Conservation (phyloP, 2,329 filamentous ascomycete species). For the Penicillium frequentans region DNA sequence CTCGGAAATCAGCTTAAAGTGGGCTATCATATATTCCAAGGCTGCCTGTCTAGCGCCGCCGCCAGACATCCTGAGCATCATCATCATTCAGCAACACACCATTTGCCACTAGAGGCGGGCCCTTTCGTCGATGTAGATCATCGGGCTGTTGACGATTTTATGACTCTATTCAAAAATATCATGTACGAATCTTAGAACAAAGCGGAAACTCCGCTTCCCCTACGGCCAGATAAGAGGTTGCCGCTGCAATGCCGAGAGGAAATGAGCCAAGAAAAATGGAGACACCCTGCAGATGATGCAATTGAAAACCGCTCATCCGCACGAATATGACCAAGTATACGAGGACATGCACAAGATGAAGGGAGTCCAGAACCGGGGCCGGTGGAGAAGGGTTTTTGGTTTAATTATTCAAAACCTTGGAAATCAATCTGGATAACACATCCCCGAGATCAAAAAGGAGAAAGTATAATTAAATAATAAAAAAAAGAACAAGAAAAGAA, state of each 20-base stretch:
- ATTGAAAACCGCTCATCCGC: neutral
- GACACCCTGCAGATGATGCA: constrained; percentile 4
- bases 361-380: neutral
- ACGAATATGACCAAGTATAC: neutral
- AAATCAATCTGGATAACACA: neutral
- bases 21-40: neutral
- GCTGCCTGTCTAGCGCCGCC: neutral
- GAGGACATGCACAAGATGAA: neutral
- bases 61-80: neutral
- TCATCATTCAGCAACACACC: neutral
- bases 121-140: constrained; percentile 4
- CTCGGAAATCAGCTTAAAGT: constrained; percentile 16
- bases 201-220: neutral
- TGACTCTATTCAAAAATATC: constrained; percentile 14
- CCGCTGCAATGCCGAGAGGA: neutral
- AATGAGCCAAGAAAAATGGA: constrained; percentile 3
- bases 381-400: neutral
- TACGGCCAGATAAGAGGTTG: neutral
- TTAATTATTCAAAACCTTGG: neutral
- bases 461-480: neutral
- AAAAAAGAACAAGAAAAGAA: neutral
- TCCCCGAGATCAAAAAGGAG: neutral
- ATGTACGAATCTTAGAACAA: constrained; percentile 6
- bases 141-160: constrained; percentile 22
- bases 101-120: neutral